Base-by-base conservation (phyloP, 2,329 filamentous ascomycete genomes). In the Monosporascus sp. region DNA sequence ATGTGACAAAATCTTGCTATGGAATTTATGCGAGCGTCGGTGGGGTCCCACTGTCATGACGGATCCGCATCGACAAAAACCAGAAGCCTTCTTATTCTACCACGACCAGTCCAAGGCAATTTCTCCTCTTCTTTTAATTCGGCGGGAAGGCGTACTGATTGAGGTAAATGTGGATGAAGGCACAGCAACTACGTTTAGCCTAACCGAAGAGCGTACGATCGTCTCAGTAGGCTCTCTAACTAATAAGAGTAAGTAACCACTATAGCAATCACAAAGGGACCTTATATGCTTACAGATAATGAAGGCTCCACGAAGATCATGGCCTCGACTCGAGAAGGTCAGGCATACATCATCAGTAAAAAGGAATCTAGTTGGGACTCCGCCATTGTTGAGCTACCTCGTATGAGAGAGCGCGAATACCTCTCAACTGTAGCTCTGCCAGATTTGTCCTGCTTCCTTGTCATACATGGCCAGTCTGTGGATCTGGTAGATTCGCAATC, bases 51-150 rank as follows among this genome's bases (percentile, higher is more conserved):
- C 72, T 2, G 68, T 83, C 24, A 62, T 77, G 7, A 72, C 87
- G 4, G 79, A 85, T 11, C 65, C 84, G 3, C 76, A 77, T 49
- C 78, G 79, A 7, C 81, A 86, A 49, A 79, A 77, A 48, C 80
- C 83, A 0, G 76, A 82, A 41, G 77, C 83, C 1, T 83, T 89
- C 62, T 83, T 85, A 54, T 90, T 91, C 60, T 76, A 76, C 0
- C 70, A 74, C 6, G 67, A 69, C 25, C 67, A 69, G 24, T 62
- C 62, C 22, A 62, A 65, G 17, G 53, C 65, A 1, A 65, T 73
- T 1, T 75, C 77, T 1, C 73, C 76, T 11, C 67, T 90, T 1
- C 65, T 89, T 8, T 65, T 90, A 7, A 76, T 90, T 6, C 82
- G 81, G 37, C 77, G 81, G 17, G 84, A 87, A 50, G 88, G 88